Evolutionary conservation across 768 basidiomycete species (phyloP).

Genomic region (Arthromyces matolae): DNA sequence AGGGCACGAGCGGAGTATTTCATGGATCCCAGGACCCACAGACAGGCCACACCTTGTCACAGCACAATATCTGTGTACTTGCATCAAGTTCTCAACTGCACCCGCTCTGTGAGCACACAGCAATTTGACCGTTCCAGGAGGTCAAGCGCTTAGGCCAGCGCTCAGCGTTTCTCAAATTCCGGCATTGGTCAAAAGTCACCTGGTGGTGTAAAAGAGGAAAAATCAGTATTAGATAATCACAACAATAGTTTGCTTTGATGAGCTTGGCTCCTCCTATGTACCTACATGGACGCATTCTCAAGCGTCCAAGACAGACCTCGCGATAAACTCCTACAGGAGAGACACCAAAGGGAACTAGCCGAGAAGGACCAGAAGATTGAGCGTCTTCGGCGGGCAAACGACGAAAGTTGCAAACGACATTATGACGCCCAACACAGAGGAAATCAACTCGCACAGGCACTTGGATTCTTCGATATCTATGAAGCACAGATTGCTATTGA

Average conservation of each 20-base stretch:
- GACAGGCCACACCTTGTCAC: too few species aligned
- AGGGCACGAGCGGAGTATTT: constrained; percentile 33
- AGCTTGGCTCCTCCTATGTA: constrained; percentile 38
- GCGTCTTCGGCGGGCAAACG: constrained; percentile 30
- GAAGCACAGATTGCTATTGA: constrained; percentile 42
- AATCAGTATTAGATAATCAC: too few species aligned
- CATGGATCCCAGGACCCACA: too few species aligned
- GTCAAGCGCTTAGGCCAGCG: too few species aligned
- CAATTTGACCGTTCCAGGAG: too few species aligned
- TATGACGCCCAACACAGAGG: constrained; percentile 36
- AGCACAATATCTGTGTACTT: too few species aligned
- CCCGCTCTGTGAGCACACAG: too few species aligned
- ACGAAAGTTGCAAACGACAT: constrained; percentile 34
- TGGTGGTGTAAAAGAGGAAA: too few species aligned
- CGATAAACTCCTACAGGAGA: constrained; percentile 33
- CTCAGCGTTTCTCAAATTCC: too few species aligned
- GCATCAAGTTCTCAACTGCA: too few species aligned
- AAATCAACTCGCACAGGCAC: constrained; percentile 33
- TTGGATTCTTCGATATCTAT: constrained; percentile 42
- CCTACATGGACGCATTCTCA: constrained; percentile 22
- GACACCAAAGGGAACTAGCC: constrained; percentile 30
- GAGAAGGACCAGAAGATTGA: constrained; percentile 28
- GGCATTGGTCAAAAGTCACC: too few species aligned
- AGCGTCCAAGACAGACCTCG: constrained; percentile 32
- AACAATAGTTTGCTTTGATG: too few species aligned